These are phyloP conservation scores for Penicillium sp. DNA, from an alignment of 2,329 filamentous ascomycete genomes.

Conservation along the genomic window DNA sequence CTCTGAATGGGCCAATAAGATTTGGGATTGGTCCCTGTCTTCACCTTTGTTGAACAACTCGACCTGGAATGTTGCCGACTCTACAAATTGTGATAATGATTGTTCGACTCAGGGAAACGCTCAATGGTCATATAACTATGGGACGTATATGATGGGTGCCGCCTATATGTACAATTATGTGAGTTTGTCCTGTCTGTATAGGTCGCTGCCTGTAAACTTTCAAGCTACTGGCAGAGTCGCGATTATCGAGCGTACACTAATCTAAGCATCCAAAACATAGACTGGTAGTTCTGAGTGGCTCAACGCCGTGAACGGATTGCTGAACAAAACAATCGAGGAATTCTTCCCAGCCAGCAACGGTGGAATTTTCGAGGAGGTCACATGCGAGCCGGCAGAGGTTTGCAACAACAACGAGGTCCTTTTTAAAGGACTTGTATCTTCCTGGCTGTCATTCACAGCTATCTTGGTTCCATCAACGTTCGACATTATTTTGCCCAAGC, in stretches of 20 bases:
- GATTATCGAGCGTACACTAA: not conserved
- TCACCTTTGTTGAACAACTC: constrained; percentile 58
- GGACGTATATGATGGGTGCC: constrained; percentile 55
- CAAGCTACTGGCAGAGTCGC: not conserved
- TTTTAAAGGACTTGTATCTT: constrained; percentile 68
- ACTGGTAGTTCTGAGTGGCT: constrained; percentile 55
- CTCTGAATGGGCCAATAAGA: constrained; percentile 56
- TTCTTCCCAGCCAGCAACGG: constrained; percentile 41
- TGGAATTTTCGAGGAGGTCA: constrained; percentile 47
- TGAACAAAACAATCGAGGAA: constrained; percentile 45
- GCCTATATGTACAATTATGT: constrained; percentile 65
- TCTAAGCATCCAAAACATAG: not conserved
- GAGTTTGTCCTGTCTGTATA: constrained; percentile 21
- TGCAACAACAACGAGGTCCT: constrained; percentile 57
- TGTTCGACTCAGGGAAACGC: constrained; percentile 60
- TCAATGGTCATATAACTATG: constrained; percentile 65
- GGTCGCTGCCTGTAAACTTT: not conserved
- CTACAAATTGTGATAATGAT: constrained; percentile 49
- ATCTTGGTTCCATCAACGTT: constrained; percentile 59
- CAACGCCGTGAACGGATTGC: constrained; percentile 52
- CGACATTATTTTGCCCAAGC: constrained; percentile 53
- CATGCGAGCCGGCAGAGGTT: constrained; percentile 57
- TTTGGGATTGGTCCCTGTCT: constrained; percentile 57
- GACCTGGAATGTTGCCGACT: constrained; percentile 61
- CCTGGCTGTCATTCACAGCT: constrained; percentile 60